phyloP scores from a whole-genome alignment of 805 yeast species.

The Phaffomyces antillensis region DNA sequence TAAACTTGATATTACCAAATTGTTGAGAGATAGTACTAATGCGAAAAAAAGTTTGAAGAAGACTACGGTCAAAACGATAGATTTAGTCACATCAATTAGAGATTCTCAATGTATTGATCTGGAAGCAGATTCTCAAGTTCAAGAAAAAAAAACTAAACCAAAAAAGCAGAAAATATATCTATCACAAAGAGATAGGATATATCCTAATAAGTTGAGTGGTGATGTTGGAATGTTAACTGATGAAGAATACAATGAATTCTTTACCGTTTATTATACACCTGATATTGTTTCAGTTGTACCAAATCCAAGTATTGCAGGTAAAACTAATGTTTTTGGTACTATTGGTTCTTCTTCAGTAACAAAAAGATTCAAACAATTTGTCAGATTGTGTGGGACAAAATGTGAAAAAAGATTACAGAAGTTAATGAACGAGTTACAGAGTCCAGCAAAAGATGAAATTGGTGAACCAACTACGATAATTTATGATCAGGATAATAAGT shows the following conservation, averaged over 20 bases:
- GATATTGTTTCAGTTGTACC: slow-evolving; percentile 5
- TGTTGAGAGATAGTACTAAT: slow-evolving; percentile 11
- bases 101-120: slow-evolving; percentile 9
- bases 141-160: background rate
- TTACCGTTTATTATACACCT: slow-evolving; percentile 9
- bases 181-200: slow-evolving; percentile 12
- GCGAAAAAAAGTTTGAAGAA: slow-evolving; percentile 1
- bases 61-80: slow-evolving; percentile 1
- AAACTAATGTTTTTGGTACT: slow-evolving; percentile 7
- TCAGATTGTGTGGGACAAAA: slow-evolving; percentile 3
- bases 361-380: slow-evolving; percentile 11
- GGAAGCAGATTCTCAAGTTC: background rate
- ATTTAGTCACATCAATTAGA: slow-evolving; percentile 5
- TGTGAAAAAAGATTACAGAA: slow-evolving; percentile 9
- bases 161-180: background rate
- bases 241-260: slow-evolving; percentile 13
- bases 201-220: slow-evolving; percentile 1
- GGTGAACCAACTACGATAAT: background rate
- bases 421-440: slow-evolving; percentile 4
- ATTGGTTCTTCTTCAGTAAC: slow-evolving; percentile 10
- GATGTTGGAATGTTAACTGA: slow-evolving; percentile 17
- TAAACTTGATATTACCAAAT: slow-evolving; percentile 13
- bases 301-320: slow-evolving; percentile 11
- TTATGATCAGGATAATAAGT: background rate
- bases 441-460: background rate